Conservation (phyloP, 306 rosid genomes). For the Quercus engelmannii region DNA sequence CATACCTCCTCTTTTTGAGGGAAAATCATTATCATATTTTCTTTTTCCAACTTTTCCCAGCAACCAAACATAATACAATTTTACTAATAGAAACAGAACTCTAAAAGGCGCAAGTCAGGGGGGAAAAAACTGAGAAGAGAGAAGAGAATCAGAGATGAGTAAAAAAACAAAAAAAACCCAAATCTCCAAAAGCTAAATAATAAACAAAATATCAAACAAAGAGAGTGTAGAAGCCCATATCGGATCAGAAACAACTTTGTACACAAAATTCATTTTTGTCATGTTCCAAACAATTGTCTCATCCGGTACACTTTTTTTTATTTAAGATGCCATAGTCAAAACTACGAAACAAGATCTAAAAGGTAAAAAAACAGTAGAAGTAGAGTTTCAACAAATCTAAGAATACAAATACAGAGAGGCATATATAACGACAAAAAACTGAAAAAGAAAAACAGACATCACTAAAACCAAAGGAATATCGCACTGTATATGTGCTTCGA, state of each 20-base stretch:
- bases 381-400: not conserved
- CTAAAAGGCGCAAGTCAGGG: no score
- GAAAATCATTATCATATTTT: no score
- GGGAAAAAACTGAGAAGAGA: no score
- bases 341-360: not conserved
- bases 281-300: slow-evolving; percentile 7
- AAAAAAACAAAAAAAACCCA: not conserved
- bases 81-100: no score
- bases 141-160: no score
- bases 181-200: not conserved
- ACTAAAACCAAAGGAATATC: not conserved
- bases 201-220: not conserved
- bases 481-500: not conserved
- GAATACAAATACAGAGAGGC: not conserved
- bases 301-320: not conserved
- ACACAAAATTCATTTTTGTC: slow-evolving; percentile 2
- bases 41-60: no score
- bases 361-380: not conserved
- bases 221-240: not conserved
- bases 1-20: no score
- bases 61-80: no score
- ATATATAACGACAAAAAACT: slow-evolving; percentile 12
- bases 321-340: not conserved
- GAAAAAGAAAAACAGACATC: not conserved
- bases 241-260: not conserved